phyloP scores from a whole-genome alignment of 345 rosid genomes.

The Citrus australasica region DNA sequence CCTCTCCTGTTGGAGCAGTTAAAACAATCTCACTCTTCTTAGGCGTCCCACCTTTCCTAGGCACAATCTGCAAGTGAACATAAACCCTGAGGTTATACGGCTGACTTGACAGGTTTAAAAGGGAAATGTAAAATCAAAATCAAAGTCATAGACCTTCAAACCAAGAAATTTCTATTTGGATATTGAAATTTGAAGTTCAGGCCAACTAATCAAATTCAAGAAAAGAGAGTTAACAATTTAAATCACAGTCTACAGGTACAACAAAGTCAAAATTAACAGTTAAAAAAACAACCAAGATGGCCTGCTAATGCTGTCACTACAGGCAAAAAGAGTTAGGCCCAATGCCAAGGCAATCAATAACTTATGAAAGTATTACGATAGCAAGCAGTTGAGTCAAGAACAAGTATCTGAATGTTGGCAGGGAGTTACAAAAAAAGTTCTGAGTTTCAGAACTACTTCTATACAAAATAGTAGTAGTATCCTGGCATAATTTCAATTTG shows the following conservation, averaged over 20 bases:
- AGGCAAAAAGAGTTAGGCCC: background rate
- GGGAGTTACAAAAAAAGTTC: background rate
- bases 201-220: background rate
- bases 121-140: background rate
- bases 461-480: background rate
- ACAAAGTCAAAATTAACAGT: background rate
- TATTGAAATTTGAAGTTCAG: background rate
- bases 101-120: background rate
- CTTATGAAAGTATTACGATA: background rate
- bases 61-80: slow-evolving; percentile 37
- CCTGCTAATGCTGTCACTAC: background rate
- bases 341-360: background rate
- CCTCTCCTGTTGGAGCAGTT: slow-evolving; percentile 67
- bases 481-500: background rate
- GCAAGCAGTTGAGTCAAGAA: background rate
- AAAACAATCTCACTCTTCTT: slow-evolving; percentile 63
- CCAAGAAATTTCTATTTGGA: background rate
- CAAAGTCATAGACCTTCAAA: too few species aligned
- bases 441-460: background rate
- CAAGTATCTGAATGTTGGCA: background rate
- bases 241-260: background rate
- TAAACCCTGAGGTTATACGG: background rate
- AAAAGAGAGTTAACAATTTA: background rate
- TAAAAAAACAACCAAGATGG: background rate
- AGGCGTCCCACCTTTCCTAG: slow-evolving; percentile 46